Evolutionary conservation across 306 rosid genomes (phyloP).

Genomic region (Hylodesmum podocarpum): DNA sequence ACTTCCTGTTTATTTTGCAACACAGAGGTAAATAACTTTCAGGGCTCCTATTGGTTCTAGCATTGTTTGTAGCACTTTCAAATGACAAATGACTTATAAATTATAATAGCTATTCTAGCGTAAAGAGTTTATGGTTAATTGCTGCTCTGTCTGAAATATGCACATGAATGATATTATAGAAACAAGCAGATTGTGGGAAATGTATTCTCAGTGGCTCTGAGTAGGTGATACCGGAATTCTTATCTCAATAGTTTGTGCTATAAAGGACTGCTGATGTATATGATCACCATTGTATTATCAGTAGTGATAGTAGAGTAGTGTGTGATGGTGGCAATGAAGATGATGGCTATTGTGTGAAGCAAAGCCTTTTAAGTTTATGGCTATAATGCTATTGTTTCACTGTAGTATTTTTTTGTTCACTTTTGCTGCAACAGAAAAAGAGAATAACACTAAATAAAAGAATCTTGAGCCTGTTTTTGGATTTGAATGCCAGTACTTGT

Average conservation of each 20-base stretch:
- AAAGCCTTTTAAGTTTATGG: slow-evolving; percentile 15
- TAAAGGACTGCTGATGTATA: neutral
- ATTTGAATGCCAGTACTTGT: slow-evolving; percentile 5
- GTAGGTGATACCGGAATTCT: slow-evolving; percentile 20
- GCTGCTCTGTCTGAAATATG: neutral
- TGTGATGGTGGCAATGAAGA: neutral
- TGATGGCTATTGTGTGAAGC: neutral
- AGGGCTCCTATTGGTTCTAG: slow-evolving; percentile 8
- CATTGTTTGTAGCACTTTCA: slow-evolving; percentile 7
- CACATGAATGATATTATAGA: slow-evolving; percentile 3
- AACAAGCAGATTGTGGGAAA: slow-evolving; percentile 10
- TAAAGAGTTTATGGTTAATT: neutral
- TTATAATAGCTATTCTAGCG: neutral
- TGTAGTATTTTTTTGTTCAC: neutral
- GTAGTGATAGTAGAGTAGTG: neutral
- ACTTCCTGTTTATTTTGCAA: slow-evolving; percentile 94
- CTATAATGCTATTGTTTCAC: slow-evolving; percentile 6
- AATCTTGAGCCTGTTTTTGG: slow-evolving; percentile 21
- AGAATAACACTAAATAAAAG: neutral
- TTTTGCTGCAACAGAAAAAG: neutral
- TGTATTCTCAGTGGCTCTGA: slow-evolving; percentile 16
- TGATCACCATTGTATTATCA: neutral
- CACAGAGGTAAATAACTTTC: slow-evolving; percentile 64
- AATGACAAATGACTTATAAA: slow-evolving; percentile 18
- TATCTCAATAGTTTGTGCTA: slow-evolving; percentile 9